A percentile compares a stretch with the other conserved stretches of the same genome.
Conservation (phyloP, 495 filamentous ascomycete species). For the Penicillium canescens region DNA sequence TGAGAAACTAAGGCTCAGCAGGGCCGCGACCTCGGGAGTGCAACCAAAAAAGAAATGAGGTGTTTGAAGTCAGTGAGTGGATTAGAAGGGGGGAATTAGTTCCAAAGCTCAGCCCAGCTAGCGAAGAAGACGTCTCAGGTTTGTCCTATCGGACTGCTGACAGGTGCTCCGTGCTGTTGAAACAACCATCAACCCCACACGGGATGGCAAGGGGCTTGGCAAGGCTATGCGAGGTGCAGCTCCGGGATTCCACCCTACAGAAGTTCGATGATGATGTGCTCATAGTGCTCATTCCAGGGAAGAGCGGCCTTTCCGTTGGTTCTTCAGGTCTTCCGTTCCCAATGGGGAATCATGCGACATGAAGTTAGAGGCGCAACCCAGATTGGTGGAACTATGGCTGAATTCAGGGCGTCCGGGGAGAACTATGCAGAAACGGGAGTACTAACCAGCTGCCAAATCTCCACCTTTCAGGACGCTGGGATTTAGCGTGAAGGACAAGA, state of each 20-base stretch:
- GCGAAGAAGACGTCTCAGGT: not conserved
- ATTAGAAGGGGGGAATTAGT: too few species aligned
- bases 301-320: not conserved
- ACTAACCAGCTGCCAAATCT: slow-evolving; percentile 3
- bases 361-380: not conserved
- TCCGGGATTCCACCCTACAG: not conserved
- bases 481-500: slow-evolving; percentile 4
- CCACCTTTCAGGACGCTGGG: slow-evolving; percentile 11
- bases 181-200: slow-evolving; percentile 15
- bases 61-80: too few species aligned
- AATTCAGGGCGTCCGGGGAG: slow-evolving; percentile 2
- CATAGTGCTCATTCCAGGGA: not conserved
- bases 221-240: not conserved
- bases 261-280: not conserved
- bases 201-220: slow-evolving; percentile 16
- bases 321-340: slow-evolving; percentile 3
- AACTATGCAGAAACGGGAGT: slow-evolving; percentile 6
- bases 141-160: not conserved
- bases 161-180: not conserved
- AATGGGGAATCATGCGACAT: slow-evolving; percentile 1
- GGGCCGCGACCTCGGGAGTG: too few species aligned
- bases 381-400: slow-evolving; percentile 19
- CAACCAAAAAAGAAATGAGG: too few species aligned
- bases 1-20: too few species aligned
- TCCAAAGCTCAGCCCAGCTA: too few species aligned